These are phyloP conservation scores for Immersiporthe knoxdaviesiana DNA, from an alignment of 2,329 filamentous ascomycete species.

Conservation along the genomic window DNA sequence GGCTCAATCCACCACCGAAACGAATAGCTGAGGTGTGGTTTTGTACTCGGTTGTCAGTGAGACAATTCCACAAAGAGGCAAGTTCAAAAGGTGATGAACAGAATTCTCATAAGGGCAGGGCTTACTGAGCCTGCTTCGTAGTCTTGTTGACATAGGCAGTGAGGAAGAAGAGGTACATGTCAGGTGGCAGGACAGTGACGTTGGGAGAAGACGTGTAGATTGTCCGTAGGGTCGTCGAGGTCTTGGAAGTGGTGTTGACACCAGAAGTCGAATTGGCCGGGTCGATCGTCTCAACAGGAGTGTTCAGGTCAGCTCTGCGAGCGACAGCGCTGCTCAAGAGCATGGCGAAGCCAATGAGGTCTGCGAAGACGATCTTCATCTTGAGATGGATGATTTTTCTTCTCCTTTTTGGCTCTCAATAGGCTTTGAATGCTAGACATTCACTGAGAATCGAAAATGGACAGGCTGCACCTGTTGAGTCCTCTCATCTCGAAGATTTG, in stretches of 20 bases:
- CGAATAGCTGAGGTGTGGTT: slow-evolving; percentile 5
- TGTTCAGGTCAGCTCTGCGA: neutral
- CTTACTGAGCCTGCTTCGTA: slow-evolving; percentile 9
- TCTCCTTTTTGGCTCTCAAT: neutral
- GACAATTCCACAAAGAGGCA: no score
- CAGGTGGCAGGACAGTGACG: neutral
- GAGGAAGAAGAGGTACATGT: slow-evolving; percentile 11
- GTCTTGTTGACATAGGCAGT: slow-evolving; percentile 7
- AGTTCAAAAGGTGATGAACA: neutral
- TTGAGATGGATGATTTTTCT: neutral
- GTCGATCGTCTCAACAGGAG: neutral
- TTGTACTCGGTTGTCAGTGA: neutral
- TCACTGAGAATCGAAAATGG: neutral
- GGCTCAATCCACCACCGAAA: slow-evolving; percentile 16
- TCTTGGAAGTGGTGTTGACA: neutral
- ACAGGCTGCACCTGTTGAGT: neutral
- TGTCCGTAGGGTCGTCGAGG: neutral
- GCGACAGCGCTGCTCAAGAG: neutral
- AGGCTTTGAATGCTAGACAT: neutral
- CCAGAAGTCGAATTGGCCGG: neutral
- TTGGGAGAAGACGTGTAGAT: slow-evolving; percentile 16
- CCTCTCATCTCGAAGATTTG: neutral
- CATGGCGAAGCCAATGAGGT: neutral
- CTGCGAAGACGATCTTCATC: neutral
- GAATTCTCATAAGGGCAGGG: neutral